Evolutionary conservation across 2,329 filamentous ascomycete genomes (phyloP).

Genomic region (Colletotrichum higginsianum): DNA sequence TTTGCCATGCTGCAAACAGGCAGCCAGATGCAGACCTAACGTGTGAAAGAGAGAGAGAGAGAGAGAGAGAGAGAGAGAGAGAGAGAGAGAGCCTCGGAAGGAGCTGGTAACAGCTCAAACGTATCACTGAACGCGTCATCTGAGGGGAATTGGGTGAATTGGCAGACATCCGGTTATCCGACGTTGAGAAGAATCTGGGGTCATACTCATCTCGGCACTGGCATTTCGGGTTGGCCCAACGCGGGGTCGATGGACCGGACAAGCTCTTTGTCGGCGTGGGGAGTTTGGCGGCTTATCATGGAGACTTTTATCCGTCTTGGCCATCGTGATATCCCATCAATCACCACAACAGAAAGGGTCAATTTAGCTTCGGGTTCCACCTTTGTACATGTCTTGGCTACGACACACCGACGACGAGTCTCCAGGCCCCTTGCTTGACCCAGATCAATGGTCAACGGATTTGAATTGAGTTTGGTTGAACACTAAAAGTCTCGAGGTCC

Average conservation of each 20-base stretch:
- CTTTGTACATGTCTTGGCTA: neutral
- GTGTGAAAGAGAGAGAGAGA: too few relatives aligned
- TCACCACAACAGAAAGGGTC: neutral
- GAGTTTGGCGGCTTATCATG: neutral
- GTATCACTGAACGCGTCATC: neutral
- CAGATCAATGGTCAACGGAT: neutral
- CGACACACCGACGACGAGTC: too few relatives aligned
- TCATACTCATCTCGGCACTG: neutral
- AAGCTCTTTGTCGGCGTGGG: neutral
- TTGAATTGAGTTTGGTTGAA: neutral
- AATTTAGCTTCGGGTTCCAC: neutral
- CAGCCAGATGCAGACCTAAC: too few relatives aligned
- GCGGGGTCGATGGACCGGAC: neutral
- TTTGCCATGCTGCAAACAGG: too few relatives aligned
- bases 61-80: too few relatives aligned
- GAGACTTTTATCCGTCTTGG: conserved; percentile 11
- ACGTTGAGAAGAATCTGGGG: neutral
- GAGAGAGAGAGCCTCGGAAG: too few relatives aligned
- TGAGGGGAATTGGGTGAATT: neutral
- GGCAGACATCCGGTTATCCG: neutral
- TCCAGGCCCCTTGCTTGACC: too few relatives aligned
- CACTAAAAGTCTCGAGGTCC: neutral
- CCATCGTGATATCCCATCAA: conserved; percentile 1
- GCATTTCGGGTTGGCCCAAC: neutral
- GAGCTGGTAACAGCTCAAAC: too few relatives aligned